Evolutionary conservation across 2,329 filamentous ascomycete species (phyloP), one percentile per base, ranked within the genome.

Genomic region (Beauveria sp.): DNA sequence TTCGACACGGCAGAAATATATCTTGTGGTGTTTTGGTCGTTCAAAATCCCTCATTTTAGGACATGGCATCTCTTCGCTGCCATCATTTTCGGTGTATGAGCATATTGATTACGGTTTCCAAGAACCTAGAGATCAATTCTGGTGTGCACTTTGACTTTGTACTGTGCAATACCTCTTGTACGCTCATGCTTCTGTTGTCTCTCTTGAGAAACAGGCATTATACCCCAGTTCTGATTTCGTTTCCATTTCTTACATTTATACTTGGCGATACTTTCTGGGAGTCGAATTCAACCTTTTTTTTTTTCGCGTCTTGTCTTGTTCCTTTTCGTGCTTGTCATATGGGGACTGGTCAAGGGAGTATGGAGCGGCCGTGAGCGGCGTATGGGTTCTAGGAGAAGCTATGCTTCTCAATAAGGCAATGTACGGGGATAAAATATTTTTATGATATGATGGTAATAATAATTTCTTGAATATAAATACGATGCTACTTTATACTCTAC

Each of bases 171-270:
- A 10, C n/a, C 40, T 41, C n/a, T 50, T n/a, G 16, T 22, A n/a
- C 43, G 48, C 46, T 44, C 44, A 22, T 55, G 14, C 22, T 51
- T 55, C 43, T 37, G 43, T 61, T 55, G 48, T 61, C 59, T 55
- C 40, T 62, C 40, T 62, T 55, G 26, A 59, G 18, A 62, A 62
- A 54, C 50, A 62, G 56, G 61, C 61, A 62, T 55, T 61, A 62
- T 61, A 61, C 59, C 59, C 61, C 56, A 41, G 26, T 55, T 51
- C 22, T 34, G 41, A 50, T 62, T 52, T 48, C 41, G 30, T 55
- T 51, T 43, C 22, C 22, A 24, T 41, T 43, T 22, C 16, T 55
- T 37, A 43, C 52, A 50, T 59, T 51, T 52, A 22, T 55, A 34
- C 6, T 43, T 22, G 43, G 18, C 3, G 30, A 26, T 52, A 46